phyloP scores from a whole-genome alignment of 108 stramenopile genomes.

The Chaetoceros muelleri region DNA sequence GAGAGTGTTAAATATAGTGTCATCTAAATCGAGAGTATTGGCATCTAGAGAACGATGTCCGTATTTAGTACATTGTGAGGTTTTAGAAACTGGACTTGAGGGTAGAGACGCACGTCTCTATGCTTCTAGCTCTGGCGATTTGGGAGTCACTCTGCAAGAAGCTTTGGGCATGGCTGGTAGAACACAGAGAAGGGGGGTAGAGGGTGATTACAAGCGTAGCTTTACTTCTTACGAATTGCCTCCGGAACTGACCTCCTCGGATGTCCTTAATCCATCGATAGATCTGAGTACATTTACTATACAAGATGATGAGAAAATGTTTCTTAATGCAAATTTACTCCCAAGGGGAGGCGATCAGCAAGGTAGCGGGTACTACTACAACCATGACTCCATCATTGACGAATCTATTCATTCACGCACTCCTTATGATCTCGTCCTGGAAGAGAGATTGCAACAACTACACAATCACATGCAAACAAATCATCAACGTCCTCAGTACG shows the following conservation, averaged over 20 bases:
- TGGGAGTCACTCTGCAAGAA: slow-evolving; percentile 69
- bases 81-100: slow-evolving; percentile 63
- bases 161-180: slow-evolving; percentile 27
- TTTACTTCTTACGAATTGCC: background rate
- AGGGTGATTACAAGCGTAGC: background rate
- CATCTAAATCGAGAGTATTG: slow-evolving; percentile 44
- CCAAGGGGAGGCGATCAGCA: background rate
- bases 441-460: background rate
- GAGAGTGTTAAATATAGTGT: slow-evolving; percentile 64
- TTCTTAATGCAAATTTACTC: background rate
- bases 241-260: background rate
- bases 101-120: slow-evolving; percentile 80
- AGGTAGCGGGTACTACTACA: slow-evolving; percentile 2
- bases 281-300: slow-evolving; percentile 1
- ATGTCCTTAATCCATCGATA: background rate
- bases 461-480: background rate
- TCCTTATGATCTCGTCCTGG: background rate
- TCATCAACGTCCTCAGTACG: background rate
- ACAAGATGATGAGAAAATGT: background rate
- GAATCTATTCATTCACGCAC: background rate
- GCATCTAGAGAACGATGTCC: slow-evolving; percentile 77
- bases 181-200: background rate
- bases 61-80: slow-evolving; percentile 69
- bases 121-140: slow-evolving; percentile 32
- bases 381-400: background rate